A percentile compares a stretch with the other conserved stretches of the same genome.
phyloP scores from a whole-genome alignment of 106 monocot genomes.

The Posidonia australis region DNA sequence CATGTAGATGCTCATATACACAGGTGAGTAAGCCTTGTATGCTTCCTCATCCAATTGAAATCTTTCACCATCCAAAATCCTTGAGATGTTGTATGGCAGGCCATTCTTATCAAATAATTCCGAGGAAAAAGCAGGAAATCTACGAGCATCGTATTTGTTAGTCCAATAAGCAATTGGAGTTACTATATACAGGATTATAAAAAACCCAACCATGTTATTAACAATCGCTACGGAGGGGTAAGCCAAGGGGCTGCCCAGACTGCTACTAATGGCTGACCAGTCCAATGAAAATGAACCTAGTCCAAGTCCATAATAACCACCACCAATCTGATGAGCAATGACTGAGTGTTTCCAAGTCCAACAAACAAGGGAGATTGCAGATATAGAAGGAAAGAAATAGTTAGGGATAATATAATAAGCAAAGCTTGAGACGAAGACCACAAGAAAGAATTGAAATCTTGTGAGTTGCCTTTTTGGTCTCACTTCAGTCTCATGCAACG shows the following conservation, averaged over 20 bases:
- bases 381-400: conserved; percentile 72
- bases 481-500: conserved; percentile 78
- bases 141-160: conserved; percentile 59
- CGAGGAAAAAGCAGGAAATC: conserved; percentile 78
- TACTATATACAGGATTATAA: conserved; percentile 63
- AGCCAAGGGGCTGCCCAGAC: conserved; percentile 83
- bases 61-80: conserved; percentile 41
- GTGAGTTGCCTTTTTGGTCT: conserved; percentile 35
- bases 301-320: conserved; percentile 65
- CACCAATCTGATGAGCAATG: conserved; percentile 83
- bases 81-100: conserved; percentile 52
- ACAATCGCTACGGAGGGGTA: conserved; percentile 92
- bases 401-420: conserved; percentile 79
- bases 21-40: conserved; percentile 51
- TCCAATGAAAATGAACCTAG: conserved; percentile 68
- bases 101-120: conserved; percentile 45
- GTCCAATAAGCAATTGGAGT: conserved; percentile 65
- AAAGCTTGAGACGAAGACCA: conserved; percentile 81
- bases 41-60: conserved; percentile 63
- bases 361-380: conserved; percentile 84
- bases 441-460: conserved; percentile 74
- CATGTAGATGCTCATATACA: conserved; percentile 81
- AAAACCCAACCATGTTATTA: conserved; percentile 60
- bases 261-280: conserved; percentile 71
- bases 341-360: conserved; percentile 66